Base-by-base conservation (phyloP, 306 rosid species). In the Prunus mongolica region DNA sequence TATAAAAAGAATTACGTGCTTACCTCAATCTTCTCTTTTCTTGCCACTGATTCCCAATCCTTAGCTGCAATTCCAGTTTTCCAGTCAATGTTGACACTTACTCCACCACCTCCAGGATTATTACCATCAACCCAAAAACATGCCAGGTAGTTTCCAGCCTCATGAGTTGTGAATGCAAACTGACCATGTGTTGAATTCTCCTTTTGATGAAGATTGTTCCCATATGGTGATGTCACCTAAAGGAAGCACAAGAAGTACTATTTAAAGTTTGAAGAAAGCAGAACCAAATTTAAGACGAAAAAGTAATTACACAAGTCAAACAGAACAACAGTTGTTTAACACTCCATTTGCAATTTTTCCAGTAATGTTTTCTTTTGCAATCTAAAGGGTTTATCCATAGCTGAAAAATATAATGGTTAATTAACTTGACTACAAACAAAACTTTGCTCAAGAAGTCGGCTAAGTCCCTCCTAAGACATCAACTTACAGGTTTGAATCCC, bases 41-140 rank as follows among this genome's bases (percentile, higher is more conserved):
- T 95, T 44, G 99, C 99, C 57, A 95, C 97, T 11, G 99, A 81
- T 68, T 92, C 99, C 99, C 99, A 95, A 82, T 95, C 99, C 87
- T 89, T 95, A n/a, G 99, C 93, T 25, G 96, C 97, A 81, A 95
- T 84, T 66, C 99, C 99, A 16, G 90, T 92, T 91, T 80, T 95
- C 99, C 99, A 95, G 74, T 95, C 99, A 81, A 95, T 86, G 84
- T 91, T 92, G 66, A 95, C 86, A 72, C 85, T 92, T 18, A 90
- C 84, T 4, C 87, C 86, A 45, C 68, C 66, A 8, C 78, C 71
- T 57, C 71, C 88, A 19, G 76, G 82, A 51, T 74, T 75, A 16
- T 73, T 85, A 25, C 88, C 81, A 84, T 91, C 89, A 51, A 83
- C 72, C 96, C 92, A 92, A 80, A 95, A 90, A 78, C 99, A 95